Evolutionary conservation across 2,329 filamentous ascomycete genomes (phyloP), one percentile per base, ranked within the genome.

Genomic region (Claviceps cyperi): DNA sequence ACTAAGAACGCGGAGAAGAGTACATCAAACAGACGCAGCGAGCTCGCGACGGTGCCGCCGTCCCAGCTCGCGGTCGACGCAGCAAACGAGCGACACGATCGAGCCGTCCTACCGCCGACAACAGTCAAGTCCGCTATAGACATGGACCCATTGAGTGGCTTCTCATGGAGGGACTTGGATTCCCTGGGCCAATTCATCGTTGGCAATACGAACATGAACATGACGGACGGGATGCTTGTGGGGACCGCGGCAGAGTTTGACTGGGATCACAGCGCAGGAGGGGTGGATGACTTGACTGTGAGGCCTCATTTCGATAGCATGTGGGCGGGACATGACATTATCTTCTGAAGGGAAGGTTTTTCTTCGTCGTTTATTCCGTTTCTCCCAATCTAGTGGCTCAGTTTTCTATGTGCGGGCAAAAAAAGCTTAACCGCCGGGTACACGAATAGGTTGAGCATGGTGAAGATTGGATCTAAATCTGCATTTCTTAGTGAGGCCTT

Each of bases 131-230:
- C 46, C 5, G 21, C 46, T 55, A 66, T 60, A 57, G 70, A 51
- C 65, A 66, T 60, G 66, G 70, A 60, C 65, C 70, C 48, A 1
- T 66, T 72, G 2, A 75, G 78, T 48, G 74, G 77, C 43, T 81
- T 81, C 60, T 80, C 76, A 0, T 81, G 78, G 78, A 67, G 78
- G 1, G 76, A 81, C 57, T 63, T 81, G 5, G 74, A 76, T 51
- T 77, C 77, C 1, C 71, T 81, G 2, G 76, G 76, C 0, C 76
- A 80, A 53, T 79, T 76, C 52, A 66, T 67, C 43, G 59, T 57
- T 11, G 58, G 56, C 43, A 57, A 61, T 35, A 55, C 56, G 21
- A 47, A 58, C 3, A 53, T 57, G 3, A 53, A 51, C 46, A 53
- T 56, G 38, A 50, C 54, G 5, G 59, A 62, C 44, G 57, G 59